phyloP scores from a whole-genome alignment of 2,329 filamentous ascomycete genomes.

The Corniculantispora saksenae region DNA sequence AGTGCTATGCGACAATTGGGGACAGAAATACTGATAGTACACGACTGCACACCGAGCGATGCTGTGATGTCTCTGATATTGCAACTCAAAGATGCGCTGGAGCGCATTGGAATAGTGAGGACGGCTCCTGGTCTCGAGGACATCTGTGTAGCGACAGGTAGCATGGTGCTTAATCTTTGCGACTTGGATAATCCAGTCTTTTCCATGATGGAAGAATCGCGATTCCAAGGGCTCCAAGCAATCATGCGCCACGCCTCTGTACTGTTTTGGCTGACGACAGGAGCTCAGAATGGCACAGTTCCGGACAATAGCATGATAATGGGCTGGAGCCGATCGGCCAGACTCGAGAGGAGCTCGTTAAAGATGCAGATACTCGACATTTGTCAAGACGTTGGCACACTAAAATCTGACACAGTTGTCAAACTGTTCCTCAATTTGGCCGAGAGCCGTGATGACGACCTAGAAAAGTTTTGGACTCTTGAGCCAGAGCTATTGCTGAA shows the following conservation, averaged over 20 bases:
- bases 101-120: too few relatives aligned
- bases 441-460: constrained; percentile 18
- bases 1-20: too few relatives aligned
- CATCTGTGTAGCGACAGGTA: too few relatives aligned
- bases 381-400: constrained; percentile 33
- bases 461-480: not conserved
- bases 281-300: constrained; percentile 7
- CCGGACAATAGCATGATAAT: constrained; percentile 17
- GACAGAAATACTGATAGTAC: not conserved
- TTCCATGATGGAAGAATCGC: too few relatives aligned
- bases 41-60: not conserved
- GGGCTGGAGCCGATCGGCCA: constrained; percentile 14
- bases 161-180: too few relatives aligned
- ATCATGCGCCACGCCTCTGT: constrained; percentile 6
- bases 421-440: constrained; percentile 7
- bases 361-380: constrained; percentile 30
- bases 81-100: too few relatives aligned
- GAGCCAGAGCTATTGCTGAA: not conserved
- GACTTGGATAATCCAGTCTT: too few relatives aligned
- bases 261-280: too few relatives aligned
- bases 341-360: constrained; percentile 25
- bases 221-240: constrained; percentile 28
- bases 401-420: constrained; percentile 33
- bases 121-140: too few relatives aligned
- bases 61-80: too few relatives aligned